A percentile compares a stretch with the other conserved stretches of the same genome.
These are phyloP conservation scores for Isabelozyma heimii DNA, from an alignment of 805 yeast genomes.

Conservation along the genomic window DNA sequence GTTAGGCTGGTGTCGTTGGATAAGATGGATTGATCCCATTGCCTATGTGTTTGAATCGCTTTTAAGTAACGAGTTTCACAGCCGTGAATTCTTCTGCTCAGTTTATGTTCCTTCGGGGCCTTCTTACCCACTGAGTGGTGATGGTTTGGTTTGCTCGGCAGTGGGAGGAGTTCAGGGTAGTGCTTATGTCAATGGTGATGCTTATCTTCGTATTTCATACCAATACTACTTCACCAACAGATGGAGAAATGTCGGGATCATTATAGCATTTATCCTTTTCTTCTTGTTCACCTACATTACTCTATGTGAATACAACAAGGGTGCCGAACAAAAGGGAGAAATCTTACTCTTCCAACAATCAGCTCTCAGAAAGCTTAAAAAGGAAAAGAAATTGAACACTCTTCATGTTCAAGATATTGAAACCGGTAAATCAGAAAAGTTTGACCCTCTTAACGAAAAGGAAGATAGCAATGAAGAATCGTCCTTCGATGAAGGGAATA, in stretches of 20 bases:
- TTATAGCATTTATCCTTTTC: slow-evolving; percentile 51
- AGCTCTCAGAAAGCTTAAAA: slow-evolving; percentile 35
- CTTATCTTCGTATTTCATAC: slow-evolving; percentile 38
- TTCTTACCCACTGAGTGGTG: slow-evolving; percentile 18
- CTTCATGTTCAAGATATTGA: neutral
- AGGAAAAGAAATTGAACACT: neutral
- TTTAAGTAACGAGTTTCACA: slow-evolving; percentile 57
- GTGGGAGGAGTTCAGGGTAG: slow-evolving; percentile 23
- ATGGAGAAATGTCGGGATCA: slow-evolving; percentile 69
- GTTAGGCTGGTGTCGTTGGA: slow-evolving; percentile 68
- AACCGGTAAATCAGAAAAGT: neutral
- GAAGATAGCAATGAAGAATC: neutral
- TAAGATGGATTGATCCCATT: slow-evolving; percentile 57
- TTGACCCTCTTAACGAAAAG: neutral
- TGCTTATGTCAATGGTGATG: slow-evolving; percentile 20
- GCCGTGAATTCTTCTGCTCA: slow-evolving; percentile 45
- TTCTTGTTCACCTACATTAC: slow-evolving; percentile 53
- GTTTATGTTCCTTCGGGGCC: slow-evolving; percentile 46
- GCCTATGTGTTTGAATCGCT: slow-evolving; percentile 58
- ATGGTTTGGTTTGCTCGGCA: slow-evolving; percentile 16
- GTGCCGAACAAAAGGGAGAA: slow-evolving; percentile 72
- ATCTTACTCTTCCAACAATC: slow-evolving; percentile 56
- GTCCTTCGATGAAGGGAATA: slow-evolving; percentile 13
- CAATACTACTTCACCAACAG: slow-evolving; percentile 41
- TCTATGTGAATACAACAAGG: slow-evolving; percentile 56